phyloP scores from a whole-genome alignment of 1,284 basidiomycete genomes.

The Apiotrichum gracile region DNA sequence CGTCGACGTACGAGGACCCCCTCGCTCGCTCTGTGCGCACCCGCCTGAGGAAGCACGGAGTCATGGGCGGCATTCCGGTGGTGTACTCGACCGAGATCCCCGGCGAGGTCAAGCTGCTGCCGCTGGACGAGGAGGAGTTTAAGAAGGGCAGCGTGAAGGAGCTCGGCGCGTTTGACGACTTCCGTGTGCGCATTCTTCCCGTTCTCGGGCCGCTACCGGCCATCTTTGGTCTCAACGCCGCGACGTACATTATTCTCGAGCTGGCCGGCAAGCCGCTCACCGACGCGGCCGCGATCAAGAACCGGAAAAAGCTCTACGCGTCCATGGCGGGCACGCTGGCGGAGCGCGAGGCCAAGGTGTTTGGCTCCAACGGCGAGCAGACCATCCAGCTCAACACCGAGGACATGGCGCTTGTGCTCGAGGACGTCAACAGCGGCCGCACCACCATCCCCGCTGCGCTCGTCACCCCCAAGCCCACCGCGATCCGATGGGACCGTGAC shows the following conservation, averaged over 20 bases:
- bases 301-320: conserved; percentile 75
- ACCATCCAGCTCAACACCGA: conserved; percentile 58
- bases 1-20: conserved; percentile 88
- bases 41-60: conserved; percentile 64
- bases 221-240: conserved; percentile 80
- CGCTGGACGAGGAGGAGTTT: conserved; percentile 87
- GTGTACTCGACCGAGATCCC: conserved; percentile 95
- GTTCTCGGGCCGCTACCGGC: conserved; percentile 62
- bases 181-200: conserved; percentile 58
- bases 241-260: conserved; percentile 78
- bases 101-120: conserved; percentile 74
- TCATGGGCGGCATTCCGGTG: conserved; percentile 75
- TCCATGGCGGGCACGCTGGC: conserved; percentile 69
- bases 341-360: conserved; percentile 54
- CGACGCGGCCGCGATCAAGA: conserved; percentile 76
- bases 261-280: conserved; percentile 73
- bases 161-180: conserved; percentile 86
- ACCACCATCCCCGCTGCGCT: conserved; percentile 68
- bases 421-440: conserved; percentile 76
- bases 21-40: conserved; percentile 84
- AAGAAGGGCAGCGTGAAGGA: conserved; percentile 84
- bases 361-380: conserved; percentile 54
- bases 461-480: conserved; percentile 53
- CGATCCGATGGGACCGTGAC: conserved; percentile 68
- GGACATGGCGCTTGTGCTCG: conserved; percentile 75